Base-by-base conservation (phyloP, 345 rosid genomes). In the Citrus medica region DNA sequence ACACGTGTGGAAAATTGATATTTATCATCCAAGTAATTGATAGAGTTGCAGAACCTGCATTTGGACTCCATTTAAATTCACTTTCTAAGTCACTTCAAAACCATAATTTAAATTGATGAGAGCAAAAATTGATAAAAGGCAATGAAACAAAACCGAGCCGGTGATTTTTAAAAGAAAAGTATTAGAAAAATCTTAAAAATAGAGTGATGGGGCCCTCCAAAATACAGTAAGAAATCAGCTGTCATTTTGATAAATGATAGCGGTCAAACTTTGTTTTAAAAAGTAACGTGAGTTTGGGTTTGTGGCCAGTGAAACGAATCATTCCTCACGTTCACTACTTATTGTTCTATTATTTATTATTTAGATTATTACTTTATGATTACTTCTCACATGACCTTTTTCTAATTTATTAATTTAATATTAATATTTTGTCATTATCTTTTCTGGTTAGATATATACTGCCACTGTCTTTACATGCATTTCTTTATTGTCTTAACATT, bases 251-350 rank as follows among this genome's bases (percentile, higher is more conserved):
- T 22, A 59, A 28, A 42, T 46, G 35, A 69, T 46, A 67, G 76
- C 76, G 82, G 84, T 83, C 83, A 81, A 83, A 74, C 60, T 48
- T 25, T n/a, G 28, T 30, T 32, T 62, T 69, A 17, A 6, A 68
- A 69, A 61, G 76, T 42, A 48, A 65, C 63, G 33, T 46, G 64
- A 66, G 37, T 61, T 28, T 22, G 72, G 40, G 37, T 73, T 60
- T 58, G 51, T 69, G 72, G 73, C 72, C 82, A 42, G 80, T 38
- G 71, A 74, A 82, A 65, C 27, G 83, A 82, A 85, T 87, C 83
- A 80, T 80, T 78, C 82, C 85, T 82, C 88, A 80, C 85, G 88
- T 87, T 87, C 76, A 70, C 67, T 67, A 35, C 77, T 35, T 28
- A 17, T 75, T 22, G 71, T 72, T 48, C 0, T 63, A 12, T 63